Conservation (phyloP, 805 yeast genomes). For the Candida michaelii region DNA sequence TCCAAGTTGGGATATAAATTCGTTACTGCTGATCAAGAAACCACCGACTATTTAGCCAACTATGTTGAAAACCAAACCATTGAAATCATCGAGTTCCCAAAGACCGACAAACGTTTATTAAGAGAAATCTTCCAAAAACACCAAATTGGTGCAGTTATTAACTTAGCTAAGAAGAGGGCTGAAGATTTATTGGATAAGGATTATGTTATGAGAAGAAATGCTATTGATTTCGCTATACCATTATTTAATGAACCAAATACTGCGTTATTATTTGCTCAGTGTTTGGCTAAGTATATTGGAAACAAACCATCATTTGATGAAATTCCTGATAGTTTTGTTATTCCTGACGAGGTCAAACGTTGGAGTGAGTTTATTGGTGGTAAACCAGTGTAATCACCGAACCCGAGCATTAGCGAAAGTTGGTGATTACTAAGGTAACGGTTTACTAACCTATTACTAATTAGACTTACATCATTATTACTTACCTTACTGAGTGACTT, state of each 20-base stretch:
- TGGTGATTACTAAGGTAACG: not conserved
- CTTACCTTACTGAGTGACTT: too few species aligned
- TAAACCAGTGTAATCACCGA: constrained; percentile 63
- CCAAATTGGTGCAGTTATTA: constrained; percentile 84
- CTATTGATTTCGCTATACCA: constrained; percentile 96
- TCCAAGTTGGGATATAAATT: constrained; percentile 77
- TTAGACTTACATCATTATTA: too few species aligned
- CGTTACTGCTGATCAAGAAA: constrained; percentile 73
- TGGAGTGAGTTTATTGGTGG: constrained; percentile 98
- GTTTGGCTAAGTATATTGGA: constrained; percentile 69
- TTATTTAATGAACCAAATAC: constrained; percentile 97
- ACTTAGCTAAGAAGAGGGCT: constrained; percentile 88
- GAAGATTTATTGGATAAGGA: constrained; percentile 82
- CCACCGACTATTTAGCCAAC: constrained; percentile 64
- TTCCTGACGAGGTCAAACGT: constrained; percentile 86
- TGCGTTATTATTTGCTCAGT: constrained; percentile 78
- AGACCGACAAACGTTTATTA: constrained; percentile 86
- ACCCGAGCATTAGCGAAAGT: not conserved
- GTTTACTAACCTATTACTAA: too few species aligned
- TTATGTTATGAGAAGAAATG: constrained; percentile 98
- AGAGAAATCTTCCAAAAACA: constrained; percentile 90
- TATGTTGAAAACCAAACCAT: constrained; percentile 44
- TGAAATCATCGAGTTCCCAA: constrained; percentile 84
- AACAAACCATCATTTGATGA: constrained; percentile 52
- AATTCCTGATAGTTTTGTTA: constrained; percentile 40